These are phyloP conservation scores for Pezicula carpinea DNA, from an alignment of 2,329 filamentous ascomycete genomes.

Conservation along the genomic window DNA sequence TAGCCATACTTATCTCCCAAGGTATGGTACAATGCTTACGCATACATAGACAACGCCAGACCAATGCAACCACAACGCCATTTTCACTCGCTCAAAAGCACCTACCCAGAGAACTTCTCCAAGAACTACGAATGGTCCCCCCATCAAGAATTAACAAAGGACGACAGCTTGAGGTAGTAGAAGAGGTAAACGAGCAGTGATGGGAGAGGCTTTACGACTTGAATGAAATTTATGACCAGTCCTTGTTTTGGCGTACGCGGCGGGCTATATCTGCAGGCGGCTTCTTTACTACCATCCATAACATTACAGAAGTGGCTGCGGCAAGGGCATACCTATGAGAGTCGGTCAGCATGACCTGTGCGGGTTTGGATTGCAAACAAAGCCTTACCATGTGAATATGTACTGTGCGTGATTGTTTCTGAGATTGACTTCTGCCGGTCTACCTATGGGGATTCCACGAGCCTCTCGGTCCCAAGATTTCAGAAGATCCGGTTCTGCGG, in stretches of 20 bases:
- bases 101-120: conserved; percentile 75
- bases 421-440: conserved; percentile 83
- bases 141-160: conserved; percentile 43
- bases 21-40: conserved; percentile 25
- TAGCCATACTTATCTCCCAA: conserved; percentile 15
- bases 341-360: not conserved
- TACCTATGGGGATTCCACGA: conserved; percentile 84
- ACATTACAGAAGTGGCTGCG: conserved; percentile 85
- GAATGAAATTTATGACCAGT: conserved; percentile 52
- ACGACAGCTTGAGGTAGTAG: conserved; percentile 29
- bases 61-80: conserved; percentile 64
- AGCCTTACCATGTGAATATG: conserved; percentile 90
- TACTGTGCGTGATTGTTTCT: conserved; percentile 98
- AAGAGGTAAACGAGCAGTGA: conserved; percentile 37
- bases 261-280: conserved; percentile 68
- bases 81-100: conserved; percentile 83
- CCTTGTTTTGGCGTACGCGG: conserved; percentile 70
- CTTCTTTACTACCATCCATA: conserved; percentile 92
- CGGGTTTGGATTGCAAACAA: not conserved
- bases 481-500: conserved; percentile 71
- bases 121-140: conserved; percentile 71
- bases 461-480: conserved; percentile 69
- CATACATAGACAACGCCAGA: conserved; percentile 67
- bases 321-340: conserved; percentile 74
- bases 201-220: conserved; percentile 15